Percentiles rank a stretch among this genome's conserved stretches.
Evolutionary conservation across 2,329 filamentous ascomycete species (phyloP).

Genomic region (Scorias spongiosa): DNA sequence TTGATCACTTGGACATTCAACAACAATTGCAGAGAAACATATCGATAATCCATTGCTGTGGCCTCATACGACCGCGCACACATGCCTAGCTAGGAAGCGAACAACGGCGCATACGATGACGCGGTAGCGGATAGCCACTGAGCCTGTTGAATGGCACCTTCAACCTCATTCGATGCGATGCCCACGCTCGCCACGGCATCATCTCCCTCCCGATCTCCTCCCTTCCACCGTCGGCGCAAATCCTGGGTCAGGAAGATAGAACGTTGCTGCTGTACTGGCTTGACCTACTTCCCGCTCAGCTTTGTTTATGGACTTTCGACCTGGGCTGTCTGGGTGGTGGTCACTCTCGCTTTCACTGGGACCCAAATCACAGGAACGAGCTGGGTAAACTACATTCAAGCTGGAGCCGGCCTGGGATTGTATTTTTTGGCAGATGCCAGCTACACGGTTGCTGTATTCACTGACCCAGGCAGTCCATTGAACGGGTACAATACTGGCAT

Average conservation of each 20-base stretch:
- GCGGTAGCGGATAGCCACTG: not conserved
- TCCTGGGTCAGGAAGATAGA: slow-evolving; percentile 56
- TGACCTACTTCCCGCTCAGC: slow-evolving; percentile 70
- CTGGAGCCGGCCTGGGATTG: slow-evolving; percentile 51
- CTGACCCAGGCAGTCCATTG: slow-evolving; percentile 59
- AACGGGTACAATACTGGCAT: slow-evolving; percentile 17
- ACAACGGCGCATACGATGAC: not conserved
- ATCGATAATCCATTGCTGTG: no score
- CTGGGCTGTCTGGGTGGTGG: slow-evolving; percentile 83
- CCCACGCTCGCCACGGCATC: slow-evolving; percentile 10
- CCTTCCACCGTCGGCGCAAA: slow-evolving; percentile 18
- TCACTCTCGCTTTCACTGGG: slow-evolving; percentile 36
- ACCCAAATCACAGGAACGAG: slow-evolving; percentile 1
- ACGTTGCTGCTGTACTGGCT: slow-evolving; percentile 64
- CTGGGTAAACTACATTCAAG: slow-evolving; percentile 10
- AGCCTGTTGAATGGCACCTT: slow-evolving; percentile 1
- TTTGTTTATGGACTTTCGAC: slow-evolving; percentile 86
- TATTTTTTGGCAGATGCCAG: slow-evolving; percentile 72
- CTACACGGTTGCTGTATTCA: slow-evolving; percentile 90
- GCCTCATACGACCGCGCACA: no score
- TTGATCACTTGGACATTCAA: no score
- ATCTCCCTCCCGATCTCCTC: slow-evolving; percentile 13
- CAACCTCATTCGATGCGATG: slow-evolving; percentile 13
- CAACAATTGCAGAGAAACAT: no score
- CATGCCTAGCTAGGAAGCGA: no score